Base-by-base conservation (phyloP, 2,329 filamentous ascomycete species). In the Xylariaceae sp. region DNA sequence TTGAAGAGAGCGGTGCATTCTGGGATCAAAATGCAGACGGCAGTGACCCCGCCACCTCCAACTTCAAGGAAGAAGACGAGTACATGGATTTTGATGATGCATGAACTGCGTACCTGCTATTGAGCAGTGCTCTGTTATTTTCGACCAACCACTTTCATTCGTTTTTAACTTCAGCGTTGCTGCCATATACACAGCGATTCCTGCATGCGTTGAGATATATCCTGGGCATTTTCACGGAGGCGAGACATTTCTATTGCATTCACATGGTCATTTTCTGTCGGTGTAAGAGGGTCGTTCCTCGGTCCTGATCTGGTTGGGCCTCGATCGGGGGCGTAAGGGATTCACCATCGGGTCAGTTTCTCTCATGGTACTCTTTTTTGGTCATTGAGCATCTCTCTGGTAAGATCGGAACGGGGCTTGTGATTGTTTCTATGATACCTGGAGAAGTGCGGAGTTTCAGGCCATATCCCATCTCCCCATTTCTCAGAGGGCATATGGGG, bases 31-130 rank as follows among this genome's bases (percentile, higher is more conserved):
- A 87, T 67, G 88, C 87, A 67, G 87, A 88, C 51, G 85, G 80
- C 57, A 89, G 83, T 67, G 86, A 85, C 53, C 80, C 84, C 44
- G 78, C 77, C 29, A 74, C 77, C 5, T 77, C 89, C 67, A 85
- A 86, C 69, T 89, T 96, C 74, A 96, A 96, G 72, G 91, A 96
- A 70, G 91, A 96, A 73, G 91, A 96, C 64, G 91, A 96, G 73
- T 95, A 88, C 67, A 60, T 60, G 58, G 56, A 60, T 34, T 59
- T 60, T 44, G 58, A 60, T 8, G 51, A 60, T 9, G 51, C 56
- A 41, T 60, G 34, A 55, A 39, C n/a, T 6, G 7, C 39, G 26
- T 35, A 9, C 49, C 19, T 26, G 19, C 40, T 32, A 37, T 51
- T 43, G 27, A n/a, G 8, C 26, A 34, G 9, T 30, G 35, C 40